Conservation (phyloP, 225 moss, liverwort and hornwort species). For the Sphagnum tenellum region DNA sequence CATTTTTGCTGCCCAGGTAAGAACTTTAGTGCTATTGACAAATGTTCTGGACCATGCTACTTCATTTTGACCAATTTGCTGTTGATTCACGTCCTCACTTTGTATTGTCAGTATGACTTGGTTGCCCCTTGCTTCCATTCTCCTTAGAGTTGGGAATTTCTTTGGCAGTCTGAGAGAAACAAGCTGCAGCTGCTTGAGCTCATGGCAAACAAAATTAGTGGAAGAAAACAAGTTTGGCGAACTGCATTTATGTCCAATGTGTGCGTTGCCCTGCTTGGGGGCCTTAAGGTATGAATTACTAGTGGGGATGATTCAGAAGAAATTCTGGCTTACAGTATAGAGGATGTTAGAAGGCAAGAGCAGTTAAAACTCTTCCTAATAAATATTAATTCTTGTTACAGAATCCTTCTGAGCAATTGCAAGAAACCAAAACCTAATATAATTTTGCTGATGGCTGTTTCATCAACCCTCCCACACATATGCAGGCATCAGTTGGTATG, state of each 20-base stretch:
- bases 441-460: too few relatives aligned
- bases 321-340: too few relatives aligned
- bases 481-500: constrained; percentile 62
- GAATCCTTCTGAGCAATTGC: not conserved
- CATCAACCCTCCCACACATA: not conserved
- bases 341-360: not conserved
- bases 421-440: not conserved
- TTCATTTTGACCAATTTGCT: too few relatives aligned
- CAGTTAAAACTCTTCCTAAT: not conserved
- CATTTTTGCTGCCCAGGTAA: constrained; percentile 76
- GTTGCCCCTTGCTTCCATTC: too few relatives aligned
- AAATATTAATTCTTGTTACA: not conserved
- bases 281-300: constrained; percentile 49
- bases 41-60: too few relatives aligned
- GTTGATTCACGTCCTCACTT: too few relatives aligned
- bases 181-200: constrained; percentile 80
- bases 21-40: not conserved
- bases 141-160: constrained; percentile 29
- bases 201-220: constrained; percentile 61
- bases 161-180: constrained; percentile 72
- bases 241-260: constrained; percentile 80
- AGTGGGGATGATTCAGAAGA: too few relatives aligned
- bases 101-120: too few relatives aligned
- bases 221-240: constrained; percentile 89
- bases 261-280: constrained; percentile 75